Conservation (phyloP, 106 monocot genomes). For the Dendrobium nobile region DNA sequence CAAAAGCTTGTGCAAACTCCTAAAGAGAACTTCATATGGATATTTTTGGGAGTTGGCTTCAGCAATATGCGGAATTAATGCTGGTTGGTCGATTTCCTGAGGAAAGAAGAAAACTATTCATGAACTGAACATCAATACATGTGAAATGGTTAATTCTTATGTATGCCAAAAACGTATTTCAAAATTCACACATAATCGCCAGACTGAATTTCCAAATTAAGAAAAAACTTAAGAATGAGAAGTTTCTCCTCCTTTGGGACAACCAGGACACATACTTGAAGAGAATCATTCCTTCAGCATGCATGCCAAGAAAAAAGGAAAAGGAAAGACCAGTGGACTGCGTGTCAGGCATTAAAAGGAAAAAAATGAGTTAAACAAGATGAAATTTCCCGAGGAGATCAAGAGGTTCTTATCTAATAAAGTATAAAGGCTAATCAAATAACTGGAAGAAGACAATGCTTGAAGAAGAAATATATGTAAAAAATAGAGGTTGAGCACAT, state of each 20-base stretch:
- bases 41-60: conserved; percentile 94
- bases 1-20: conserved; percentile 97
- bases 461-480: background rate
- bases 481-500: background rate
- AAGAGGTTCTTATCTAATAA: background rate
- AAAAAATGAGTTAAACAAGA: background rate
- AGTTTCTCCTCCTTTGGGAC: background rate
- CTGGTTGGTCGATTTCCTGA: conserved; percentile 98
- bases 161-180: background rate
- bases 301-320: background rate
- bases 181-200: background rate
- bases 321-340: background rate
- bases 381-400: background rate
- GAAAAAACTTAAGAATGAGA: background rate
- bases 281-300: background rate
- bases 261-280: background rate
- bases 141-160: background rate
- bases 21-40: conserved; percentile 96
- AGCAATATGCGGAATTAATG: conserved; percentile 98
- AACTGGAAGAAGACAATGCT: background rate
- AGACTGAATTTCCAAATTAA: background rate
- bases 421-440: background rate
- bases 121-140: background rate
- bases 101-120: background rate
- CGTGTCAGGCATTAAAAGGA: background rate